Base-by-base conservation (phyloP, 2,329 filamentous ascomycete species). In the Talaromyces sp. region DNA sequence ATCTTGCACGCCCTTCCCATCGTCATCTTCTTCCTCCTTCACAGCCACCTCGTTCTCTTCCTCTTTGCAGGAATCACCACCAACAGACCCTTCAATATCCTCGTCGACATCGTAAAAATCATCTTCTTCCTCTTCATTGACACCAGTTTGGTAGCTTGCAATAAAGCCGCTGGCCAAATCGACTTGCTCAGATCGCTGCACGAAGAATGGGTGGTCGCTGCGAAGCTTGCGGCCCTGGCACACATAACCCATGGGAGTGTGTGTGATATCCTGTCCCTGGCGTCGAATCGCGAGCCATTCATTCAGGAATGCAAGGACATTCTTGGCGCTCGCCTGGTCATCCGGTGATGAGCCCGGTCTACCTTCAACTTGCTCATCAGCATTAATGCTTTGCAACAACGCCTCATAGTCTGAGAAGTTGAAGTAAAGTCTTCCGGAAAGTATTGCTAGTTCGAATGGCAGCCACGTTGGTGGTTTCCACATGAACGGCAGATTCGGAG, bases 371-470 rank as follows among this genome's bases (percentile, higher is more conserved):
- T 31, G 37, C 16, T 39, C 37, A 16, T 14, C 37, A 41, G 45
- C 16, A 5, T 50, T 19, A n/a, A 69, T 67, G 19, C 22, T 22
- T 8, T 59, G 19, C 2, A 61, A 64, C 10, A 71, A 47, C 9
- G 43, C 41, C 22, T 66, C 58, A 41, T 75, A 73, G n/a, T 74
- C 72, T 0, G 68, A 50, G 24, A 69, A 73, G 0, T 71, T 67
- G 41, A 75, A 74, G 68, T 90, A 90, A 0, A 90, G 77, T 0
- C 87, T 79, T 0, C 88, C 88, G 0, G 85, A 78, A 56, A 89
- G 79, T 4, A 90, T 78, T 0, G 87, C 60, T 0, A 90, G 70
- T 68, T 90, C 85, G 1, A 85, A 78, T 0, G 72, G 77, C 0
- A 90, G 74, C 85, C 85, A 88, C 0, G 64, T 19, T 0, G 88